Percentiles rank a stretch among this genome's conserved stretches.
Evolutionary conservation across 352 stramenopile genomes (phyloP).

Genomic region (Plasmopara halstedii): DNA sequence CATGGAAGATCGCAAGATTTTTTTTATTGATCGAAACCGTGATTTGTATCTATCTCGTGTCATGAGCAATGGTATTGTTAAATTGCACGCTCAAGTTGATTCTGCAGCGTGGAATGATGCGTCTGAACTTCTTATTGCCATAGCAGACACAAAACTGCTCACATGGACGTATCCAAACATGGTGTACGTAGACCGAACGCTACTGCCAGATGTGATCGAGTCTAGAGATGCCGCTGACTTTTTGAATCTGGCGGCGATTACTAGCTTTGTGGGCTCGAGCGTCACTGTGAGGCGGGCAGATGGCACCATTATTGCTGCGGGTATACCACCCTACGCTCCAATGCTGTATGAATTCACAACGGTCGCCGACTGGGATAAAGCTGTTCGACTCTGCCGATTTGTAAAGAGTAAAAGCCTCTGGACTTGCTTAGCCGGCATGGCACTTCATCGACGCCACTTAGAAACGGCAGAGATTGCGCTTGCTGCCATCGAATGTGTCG

Average conservation of each 20-base stretch:
- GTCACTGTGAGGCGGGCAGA: conserved; percentile 85
- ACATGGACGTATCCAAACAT: conserved; percentile 90
- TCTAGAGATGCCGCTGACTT: conserved; percentile 71
- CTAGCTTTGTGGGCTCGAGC: conserved; percentile 77
- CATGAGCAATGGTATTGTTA: conserved; percentile 53
- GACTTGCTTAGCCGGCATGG: conserved; percentile 88
- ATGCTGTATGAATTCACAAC: conserved; percentile 86
- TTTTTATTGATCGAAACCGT: conserved; percentile 86
- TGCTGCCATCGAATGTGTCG: conserved; percentile 86
- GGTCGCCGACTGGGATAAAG: conserved; percentile 85
- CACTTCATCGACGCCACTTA: conserved; percentile 80
- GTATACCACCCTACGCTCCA: conserved; percentile 68
- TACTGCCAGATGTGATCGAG: conserved; percentile 76
- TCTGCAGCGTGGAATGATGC: conserved; percentile 85
- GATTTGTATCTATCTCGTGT: conserved; percentile 79
- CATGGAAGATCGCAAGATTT: conserved; percentile 72
- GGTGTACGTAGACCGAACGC: conserved; percentile 87
- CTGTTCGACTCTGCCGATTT: conserved; percentile 87
- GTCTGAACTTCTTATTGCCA: conserved; percentile 81
- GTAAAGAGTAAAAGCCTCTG: conserved; percentile 86
- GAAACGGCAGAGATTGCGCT: conserved; percentile 89
- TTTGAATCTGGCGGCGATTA: conserved; percentile 79
- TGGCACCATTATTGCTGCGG: conserved; percentile 75
- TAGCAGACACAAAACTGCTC: conserved; percentile 84
- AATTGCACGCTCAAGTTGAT: conserved; percentile 89